phyloP scores from a whole-genome alignment of 2,329 filamentous ascomycete species.

The Aspergillus tubingensis region DNA sequence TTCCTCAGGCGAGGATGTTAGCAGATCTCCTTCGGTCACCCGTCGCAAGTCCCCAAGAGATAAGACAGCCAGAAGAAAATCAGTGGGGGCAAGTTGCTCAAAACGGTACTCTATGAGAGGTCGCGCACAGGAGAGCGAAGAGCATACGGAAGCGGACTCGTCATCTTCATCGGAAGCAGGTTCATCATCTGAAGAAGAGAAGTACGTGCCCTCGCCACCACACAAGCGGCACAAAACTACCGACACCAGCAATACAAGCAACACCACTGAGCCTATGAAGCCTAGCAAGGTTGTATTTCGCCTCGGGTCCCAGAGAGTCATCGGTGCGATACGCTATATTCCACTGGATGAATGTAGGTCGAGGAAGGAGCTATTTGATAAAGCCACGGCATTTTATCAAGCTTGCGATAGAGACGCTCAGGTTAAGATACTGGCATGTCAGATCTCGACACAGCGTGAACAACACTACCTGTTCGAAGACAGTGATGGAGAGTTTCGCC shows the following conservation, averaged over 20 bases:
- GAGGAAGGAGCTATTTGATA: conserved; percentile 22
- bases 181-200: conserved; percentile 7
- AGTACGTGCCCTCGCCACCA: background rate
- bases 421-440: conserved; percentile 19
- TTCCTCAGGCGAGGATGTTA: background rate
- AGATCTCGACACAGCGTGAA: conserved; percentile 11
- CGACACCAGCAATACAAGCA: background rate
- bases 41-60: background rate
- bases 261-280: background rate
- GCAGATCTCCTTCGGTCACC: background rate
- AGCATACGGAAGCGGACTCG: background rate
- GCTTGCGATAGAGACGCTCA: conserved; percentile 11
- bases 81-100: background rate
- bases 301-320: conserved; percentile 16
- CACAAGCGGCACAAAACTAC: background rate
- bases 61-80: background rate
- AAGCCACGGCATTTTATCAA: conserved; percentile 23
- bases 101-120: background rate
- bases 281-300: conserved; percentile 19
- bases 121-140: background rate
- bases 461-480: conserved; percentile 25
- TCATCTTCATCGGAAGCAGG: background rate
- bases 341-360: conserved; percentile 18
- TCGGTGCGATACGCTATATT: conserved; percentile 18
- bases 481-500: conserved; percentile 23